These are phyloP conservation scores for Diaporthe ampelina DNA, from an alignment of 2,329 filamentous ascomycete species.

Conservation along the genomic window DNA sequence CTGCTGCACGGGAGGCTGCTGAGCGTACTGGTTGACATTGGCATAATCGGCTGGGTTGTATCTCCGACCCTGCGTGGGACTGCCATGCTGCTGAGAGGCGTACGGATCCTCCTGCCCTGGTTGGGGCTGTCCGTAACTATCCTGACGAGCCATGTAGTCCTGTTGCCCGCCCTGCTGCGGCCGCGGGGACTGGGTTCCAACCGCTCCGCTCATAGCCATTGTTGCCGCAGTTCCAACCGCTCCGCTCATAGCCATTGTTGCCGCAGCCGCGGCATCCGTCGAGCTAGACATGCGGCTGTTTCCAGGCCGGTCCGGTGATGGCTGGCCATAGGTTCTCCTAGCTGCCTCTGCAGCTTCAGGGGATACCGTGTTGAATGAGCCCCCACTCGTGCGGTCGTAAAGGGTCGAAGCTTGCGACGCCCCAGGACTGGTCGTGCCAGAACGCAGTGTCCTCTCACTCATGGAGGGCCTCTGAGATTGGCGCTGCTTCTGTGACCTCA, in stretches of 20 bases:
- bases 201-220: constrained; percentile 69
- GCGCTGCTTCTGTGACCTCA: constrained; percentile 80
- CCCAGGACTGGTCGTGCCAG: constrained; percentile 61
- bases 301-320: constrained; percentile 62
- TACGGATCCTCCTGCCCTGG: constrained; percentile 55
- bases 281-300: constrained; percentile 68
- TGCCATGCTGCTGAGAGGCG: constrained; percentile 53
- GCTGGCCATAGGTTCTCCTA: constrained; percentile 73
- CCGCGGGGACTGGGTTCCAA: constrained; percentile 52
- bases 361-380: constrained; percentile 51
- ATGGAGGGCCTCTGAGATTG: constrained; percentile 72
- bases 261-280: constrained; percentile 64
- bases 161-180: constrained; percentile 50
- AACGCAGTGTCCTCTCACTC: constrained; percentile 76
- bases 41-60: constrained; percentile 87
- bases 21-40: constrained; percentile 60
- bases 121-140: constrained; percentile 48
- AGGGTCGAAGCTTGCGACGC: constrained; percentile 48
- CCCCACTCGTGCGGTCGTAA: constrained; percentile 41
- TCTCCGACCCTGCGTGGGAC: constrained; percentile 67
- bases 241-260: constrained; percentile 72
- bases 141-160: constrained; percentile 51
- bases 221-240: constrained; percentile 67
- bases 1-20: constrained; percentile 59
- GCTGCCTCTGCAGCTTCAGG: constrained; percentile 73